phyloP scores from a whole-genome alignment of 2,329 filamentous ascomycete species.

The Cladosporium oxysporum region DNA sequence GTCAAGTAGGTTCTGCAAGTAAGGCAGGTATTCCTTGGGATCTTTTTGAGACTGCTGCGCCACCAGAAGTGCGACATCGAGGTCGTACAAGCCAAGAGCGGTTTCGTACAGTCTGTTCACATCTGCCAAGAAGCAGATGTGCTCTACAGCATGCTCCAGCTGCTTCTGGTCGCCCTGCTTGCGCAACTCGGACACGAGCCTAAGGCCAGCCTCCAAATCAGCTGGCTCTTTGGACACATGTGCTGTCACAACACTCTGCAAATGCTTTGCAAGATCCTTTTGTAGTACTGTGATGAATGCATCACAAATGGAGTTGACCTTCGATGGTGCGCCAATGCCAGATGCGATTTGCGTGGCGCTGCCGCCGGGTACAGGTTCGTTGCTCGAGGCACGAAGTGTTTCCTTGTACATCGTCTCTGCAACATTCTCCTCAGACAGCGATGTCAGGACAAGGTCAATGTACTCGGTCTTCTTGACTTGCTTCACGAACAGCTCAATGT shows the following conservation, averaged over 20 bases:
- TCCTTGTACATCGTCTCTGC: conserved; percentile 91
- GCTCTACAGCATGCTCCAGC: conserved; percentile 87
- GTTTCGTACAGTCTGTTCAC: conserved; percentile 89
- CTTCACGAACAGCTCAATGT: conserved; percentile 74
- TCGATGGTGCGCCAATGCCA: conserved; percentile 45
- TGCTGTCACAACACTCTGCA: conserved; percentile 92
- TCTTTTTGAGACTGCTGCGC: conserved; percentile 96
- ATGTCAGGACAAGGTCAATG: conserved; percentile 78
- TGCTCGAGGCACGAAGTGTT: conserved; percentile 59
- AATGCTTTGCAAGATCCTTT: conserved; percentile 61
- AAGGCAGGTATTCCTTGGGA: conserved; percentile 91
- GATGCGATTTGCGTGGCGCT: conserved; percentile 21
- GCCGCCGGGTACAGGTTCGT: conserved; percentile 28
- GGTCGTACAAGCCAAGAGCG: conserved; percentile 85
- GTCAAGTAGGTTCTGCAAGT: conserved; percentile 82
- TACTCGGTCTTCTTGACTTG: conserved; percentile 80
- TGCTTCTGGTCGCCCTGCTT: conserved; percentile 64
- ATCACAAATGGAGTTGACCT: conserved; percentile 88
- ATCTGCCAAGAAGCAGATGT: conserved; percentile 96
- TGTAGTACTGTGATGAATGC: conserved; percentile 72
- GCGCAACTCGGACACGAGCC: conserved; percentile 72
- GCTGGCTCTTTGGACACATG: conserved; percentile 92
- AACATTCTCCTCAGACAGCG: conserved; percentile 74
- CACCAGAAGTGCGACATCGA: conserved; percentile 85
- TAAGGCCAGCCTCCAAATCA: conserved; percentile 81